Evolutionary conservation across 352 stramenopile species (phyloP).

Genomic region (Phytophthora litchii): DNA sequence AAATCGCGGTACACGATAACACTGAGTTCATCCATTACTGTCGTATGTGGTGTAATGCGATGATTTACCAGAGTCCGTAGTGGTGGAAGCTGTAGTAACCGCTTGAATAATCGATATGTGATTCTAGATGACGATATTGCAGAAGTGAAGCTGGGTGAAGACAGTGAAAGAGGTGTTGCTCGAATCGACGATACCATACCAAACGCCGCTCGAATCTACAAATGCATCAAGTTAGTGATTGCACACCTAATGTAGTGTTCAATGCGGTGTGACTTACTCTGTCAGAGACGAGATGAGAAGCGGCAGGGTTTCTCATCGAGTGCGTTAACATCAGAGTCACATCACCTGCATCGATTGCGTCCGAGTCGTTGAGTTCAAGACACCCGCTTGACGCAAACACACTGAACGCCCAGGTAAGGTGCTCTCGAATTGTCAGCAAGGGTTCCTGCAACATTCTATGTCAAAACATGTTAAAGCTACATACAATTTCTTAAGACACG

Average conservation of each 20-base stretch:
- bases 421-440: conserved; percentile 56
- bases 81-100: conserved; percentile 47
- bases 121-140: conserved; percentile 43
- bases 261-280: conserved; percentile 32
- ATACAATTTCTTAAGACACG: background rate
- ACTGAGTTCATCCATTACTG: conserved; percentile 59
- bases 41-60: conserved; percentile 48
- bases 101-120: conserved; percentile 49
- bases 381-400: conserved; percentile 60
- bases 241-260: background rate
- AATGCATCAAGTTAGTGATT: background rate
- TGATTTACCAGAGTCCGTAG: conserved; percentile 50
- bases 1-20: conserved; percentile 56
- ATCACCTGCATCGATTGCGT: conserved; percentile 43
- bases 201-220: conserved; percentile 54
- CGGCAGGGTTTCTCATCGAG: conserved; percentile 50
- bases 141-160: conserved; percentile 24
- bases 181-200: conserved; percentile 40
- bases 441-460: conserved; percentile 61
- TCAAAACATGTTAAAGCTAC: conserved; percentile 4
- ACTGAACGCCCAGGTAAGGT: conserved; percentile 64
- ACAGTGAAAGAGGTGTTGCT: conserved; percentile 18
- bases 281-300: conserved; percentile 56
- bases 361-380: conserved; percentile 47
- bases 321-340: conserved; percentile 62